Conservation (phyloP, 169 alveolate genomes). For the Plasmodium berghei region DNA sequence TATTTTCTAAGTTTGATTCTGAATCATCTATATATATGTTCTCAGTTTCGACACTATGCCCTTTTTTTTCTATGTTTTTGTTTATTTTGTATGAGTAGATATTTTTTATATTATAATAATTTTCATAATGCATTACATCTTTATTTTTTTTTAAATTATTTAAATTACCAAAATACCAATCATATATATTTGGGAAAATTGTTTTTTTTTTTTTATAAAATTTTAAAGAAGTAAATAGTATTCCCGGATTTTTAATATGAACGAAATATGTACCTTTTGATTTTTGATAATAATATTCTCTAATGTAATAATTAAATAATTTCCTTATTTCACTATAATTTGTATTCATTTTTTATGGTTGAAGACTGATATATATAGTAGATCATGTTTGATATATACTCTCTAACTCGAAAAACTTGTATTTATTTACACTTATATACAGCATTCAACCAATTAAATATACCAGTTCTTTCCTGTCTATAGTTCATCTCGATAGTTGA, state of each 20-base stretch:
- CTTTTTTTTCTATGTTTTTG: neutral
- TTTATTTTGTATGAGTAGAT: slow-evolving; percentile 63
- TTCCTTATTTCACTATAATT: slow-evolving; percentile 67
- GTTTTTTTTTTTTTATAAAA: slow-evolving; percentile 70
- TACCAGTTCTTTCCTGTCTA: neutral
- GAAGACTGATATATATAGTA: neutral
- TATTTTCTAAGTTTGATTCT: slow-evolving; percentile 40
- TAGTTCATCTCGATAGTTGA: neutral
- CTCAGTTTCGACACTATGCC: slow-evolving; percentile 47
- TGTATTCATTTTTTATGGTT: slow-evolving; percentile 31
- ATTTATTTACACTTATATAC: neutral
- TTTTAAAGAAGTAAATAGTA: slow-evolving; percentile 72
- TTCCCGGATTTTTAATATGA: slow-evolving; percentile 70
- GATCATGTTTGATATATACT: neutral
- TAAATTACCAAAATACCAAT: slow-evolving; percentile 76
- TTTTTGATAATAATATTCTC: slow-evolving; percentile 76
- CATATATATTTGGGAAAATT: slow-evolving; percentile 57
- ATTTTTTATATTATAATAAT: slow-evolving; percentile 46
- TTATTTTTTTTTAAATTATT: slow-evolving; percentile 42
- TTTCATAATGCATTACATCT: slow-evolving; percentile 57
- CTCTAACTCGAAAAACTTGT: neutral
- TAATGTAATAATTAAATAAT: slow-evolving; percentile 70
- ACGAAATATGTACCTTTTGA: slow-evolving; percentile 76
- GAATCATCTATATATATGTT: slow-evolving; percentile 39
- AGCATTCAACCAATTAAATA: too few species aligned